Conservation (phyloP, 345 rosid genomes). For the Populus pruinosa region DNA sequence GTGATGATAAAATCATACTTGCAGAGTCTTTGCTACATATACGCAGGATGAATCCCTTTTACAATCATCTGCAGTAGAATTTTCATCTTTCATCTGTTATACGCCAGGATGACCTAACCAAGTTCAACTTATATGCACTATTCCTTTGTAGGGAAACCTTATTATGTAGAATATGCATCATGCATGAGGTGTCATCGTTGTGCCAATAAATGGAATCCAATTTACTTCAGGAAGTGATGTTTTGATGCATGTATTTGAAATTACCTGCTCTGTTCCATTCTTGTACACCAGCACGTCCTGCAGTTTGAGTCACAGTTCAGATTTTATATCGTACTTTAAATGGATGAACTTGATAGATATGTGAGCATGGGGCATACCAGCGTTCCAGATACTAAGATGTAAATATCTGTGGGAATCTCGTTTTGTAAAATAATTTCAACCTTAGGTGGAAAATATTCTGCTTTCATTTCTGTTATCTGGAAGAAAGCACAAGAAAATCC, state of each 20-base stretch:
- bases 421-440: conserved; percentile 84
- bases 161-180: neutral
- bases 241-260: neutral
- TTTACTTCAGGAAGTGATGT: neutral
- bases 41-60: neutral
- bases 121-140: neutral
- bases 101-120: neutral
- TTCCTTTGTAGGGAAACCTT: neutral
- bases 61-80: neutral
- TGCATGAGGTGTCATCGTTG: neutral
- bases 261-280: conserved; percentile 80
- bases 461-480: conserved; percentile 78
- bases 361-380: conserved; percentile 45
- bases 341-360: neutral
- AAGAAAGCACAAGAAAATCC: neutral
- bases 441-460: conserved; percentile 91
- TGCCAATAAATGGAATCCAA: neutral
- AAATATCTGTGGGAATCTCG: conserved; percentile 89
- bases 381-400: conserved; percentile 79
- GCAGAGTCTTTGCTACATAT: neutral
- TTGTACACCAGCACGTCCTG: conserved; percentile 73
- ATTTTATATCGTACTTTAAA: conserved; percentile 7
- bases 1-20: no score
- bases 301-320: conserved; percentile 23
- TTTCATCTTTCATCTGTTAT: neutral